Base-by-base conservation (phyloP, 2,329 filamentous ascomycete genomes). In the Colletotrichum filicis region DNA sequence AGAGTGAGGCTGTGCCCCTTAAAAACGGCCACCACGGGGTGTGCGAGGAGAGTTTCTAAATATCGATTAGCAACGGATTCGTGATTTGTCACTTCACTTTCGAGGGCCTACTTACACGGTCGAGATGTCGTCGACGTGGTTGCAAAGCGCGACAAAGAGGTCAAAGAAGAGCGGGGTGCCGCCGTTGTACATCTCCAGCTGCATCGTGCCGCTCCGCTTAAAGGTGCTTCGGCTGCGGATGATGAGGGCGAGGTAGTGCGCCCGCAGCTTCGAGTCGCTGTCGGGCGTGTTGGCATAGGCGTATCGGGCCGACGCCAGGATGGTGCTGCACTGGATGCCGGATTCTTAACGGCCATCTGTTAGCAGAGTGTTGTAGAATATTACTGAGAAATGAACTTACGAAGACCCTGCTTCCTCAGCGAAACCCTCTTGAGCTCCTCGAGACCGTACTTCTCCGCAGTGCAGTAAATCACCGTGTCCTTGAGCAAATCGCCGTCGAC, bases 181-280 rank as follows among this genome's bases (percentile, higher is more conserved):
- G 32, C 95, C 95, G 74, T 91, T 90, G 82, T 93, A 93, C 95
- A 98, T 98, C 85, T 98, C 95, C 77, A 94, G 90, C 84, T 98
- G 95, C 95, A 98, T 97, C 4, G 95, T 98, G 67, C 95, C 95
- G 83, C 95, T 97, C 68, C 94, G 89, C 87, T 97, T 98, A 85
- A 98, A 98, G 2, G 94, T 97, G 79, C 90, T 90, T 76, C 95
- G 91, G 78, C 93, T 94, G 76, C 95, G 92, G 80, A 98, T 97
- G 83, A 98, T 97, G 79, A 98, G 91, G 22, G 95, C 95, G 49
- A 98, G 91, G 78, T 97, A 98, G 83, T 98, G 95, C 28, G 95
- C 95, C 72, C 95, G 90, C 66, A 98, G 88, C 83, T 95, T 95
- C n/a, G 94, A 96, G 85, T 98, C 95, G 26, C 88, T 94, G 80